These are phyloP conservation scores for Baorangia bicolor DNA, from an alignment of 768 basidiomycete species.

Conservation along the genomic window DNA sequence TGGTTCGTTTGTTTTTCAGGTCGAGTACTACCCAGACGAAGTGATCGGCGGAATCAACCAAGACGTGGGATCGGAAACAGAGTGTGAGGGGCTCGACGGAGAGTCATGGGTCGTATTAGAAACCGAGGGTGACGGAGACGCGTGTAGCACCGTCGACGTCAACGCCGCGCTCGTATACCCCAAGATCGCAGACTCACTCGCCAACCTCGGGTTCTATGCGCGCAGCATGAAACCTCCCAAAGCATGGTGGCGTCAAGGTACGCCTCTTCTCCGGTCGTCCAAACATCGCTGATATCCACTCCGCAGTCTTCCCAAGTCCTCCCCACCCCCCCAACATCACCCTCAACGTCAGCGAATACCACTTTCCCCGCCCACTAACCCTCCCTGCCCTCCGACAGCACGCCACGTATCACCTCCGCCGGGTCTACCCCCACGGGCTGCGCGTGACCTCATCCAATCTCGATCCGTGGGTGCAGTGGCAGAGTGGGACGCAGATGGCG, in stretches of 20 bases:
- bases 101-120: slow-evolving; percentile 5
- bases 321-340: slow-evolving; percentile 42
- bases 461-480: slow-evolving; percentile 52
- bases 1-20: slow-evolving; percentile 32
- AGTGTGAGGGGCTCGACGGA: background rate
- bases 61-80: background rate
- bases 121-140: slow-evolving; percentile 17
- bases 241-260: slow-evolving; percentile 48
- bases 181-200: slow-evolving; percentile 52
- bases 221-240: slow-evolving; percentile 60
- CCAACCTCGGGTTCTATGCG: slow-evolving; percentile 56
- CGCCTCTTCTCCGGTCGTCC: background rate
- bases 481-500: slow-evolving; percentile 55
- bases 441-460: slow-evolving; percentile 57
- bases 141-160: slow-evolving; percentile 10
- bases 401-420: slow-evolving; percentile 45
- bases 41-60: background rate
- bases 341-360: slow-evolving; percentile 61
- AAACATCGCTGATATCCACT: background rate
- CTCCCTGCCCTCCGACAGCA: slow-evolving; percentile 41
- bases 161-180: background rate
- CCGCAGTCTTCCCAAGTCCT: slow-evolving; percentile 15
- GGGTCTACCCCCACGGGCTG: slow-evolving; percentile 58
- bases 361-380: slow-evolving; percentile 40
- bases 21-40: slow-evolving; percentile 51